A percentile compares a stretch with the other conserved stretches of the same genome.
These are phyloP conservation scores for Lagenidium giganteum DNA, from an alignment of 352 stramenopile species.

Conservation along the genomic window DNA sequence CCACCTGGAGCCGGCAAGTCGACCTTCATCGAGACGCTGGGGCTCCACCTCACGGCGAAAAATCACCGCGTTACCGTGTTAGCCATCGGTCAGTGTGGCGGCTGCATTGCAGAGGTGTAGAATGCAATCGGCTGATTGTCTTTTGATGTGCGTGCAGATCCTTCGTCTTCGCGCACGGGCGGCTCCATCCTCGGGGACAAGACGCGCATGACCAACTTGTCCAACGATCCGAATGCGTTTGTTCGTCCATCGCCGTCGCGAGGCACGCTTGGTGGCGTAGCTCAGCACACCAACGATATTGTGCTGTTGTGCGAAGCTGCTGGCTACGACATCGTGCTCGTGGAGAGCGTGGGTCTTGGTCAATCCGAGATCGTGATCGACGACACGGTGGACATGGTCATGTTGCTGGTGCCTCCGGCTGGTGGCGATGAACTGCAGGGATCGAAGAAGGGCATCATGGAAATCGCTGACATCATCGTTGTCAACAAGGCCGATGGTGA, in stretches of 20 bases:
- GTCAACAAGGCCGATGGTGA: constrained; percentile 98
- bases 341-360: constrained; percentile 97
- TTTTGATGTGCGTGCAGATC: constrained; percentile 54
- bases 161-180: constrained; percentile 92
- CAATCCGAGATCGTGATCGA: constrained; percentile 97
- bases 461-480: constrained; percentile 95
- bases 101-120: background rate
- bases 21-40: constrained; percentile 96
- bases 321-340: constrained; percentile 93
- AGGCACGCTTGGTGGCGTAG: constrained; percentile 72
- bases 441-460: constrained; percentile 99
- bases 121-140: background rate
- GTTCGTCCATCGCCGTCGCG: constrained; percentile 90
- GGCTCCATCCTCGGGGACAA: constrained; percentile 98
- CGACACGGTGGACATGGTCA: constrained; percentile 95
- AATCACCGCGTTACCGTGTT: constrained; percentile 92
- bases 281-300: constrained; percentile 87
- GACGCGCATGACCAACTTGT: constrained; percentile 95
- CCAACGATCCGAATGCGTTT: constrained; percentile 88
- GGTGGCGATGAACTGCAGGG: constrained; percentile 96
- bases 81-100: constrained; percentile 61
- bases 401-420: constrained; percentile 94
- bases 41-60: constrained; percentile 77
- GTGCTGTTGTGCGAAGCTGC: constrained; percentile 93
- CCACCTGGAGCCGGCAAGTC: constrained; percentile 96